A percentile compares a stretch with the other conserved stretches of the same genome.
phyloP scores from a whole-genome alignment of 352 stramenopile species.

The Halophytophthora batemanensis region DNA sequence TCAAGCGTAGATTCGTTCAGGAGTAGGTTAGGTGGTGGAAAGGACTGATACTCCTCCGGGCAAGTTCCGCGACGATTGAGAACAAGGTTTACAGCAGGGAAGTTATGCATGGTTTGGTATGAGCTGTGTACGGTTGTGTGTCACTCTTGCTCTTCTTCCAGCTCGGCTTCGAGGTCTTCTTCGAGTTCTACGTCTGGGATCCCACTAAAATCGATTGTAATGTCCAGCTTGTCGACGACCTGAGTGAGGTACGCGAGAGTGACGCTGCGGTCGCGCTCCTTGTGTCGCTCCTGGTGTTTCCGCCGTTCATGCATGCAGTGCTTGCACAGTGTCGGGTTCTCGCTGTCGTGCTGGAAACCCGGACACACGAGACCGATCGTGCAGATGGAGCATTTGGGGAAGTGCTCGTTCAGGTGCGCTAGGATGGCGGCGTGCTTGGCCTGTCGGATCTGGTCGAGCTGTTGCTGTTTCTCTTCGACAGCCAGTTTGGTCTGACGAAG shows the following conservation, averaged over 20 bases:
- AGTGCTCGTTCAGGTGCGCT: constrained; percentile 47
- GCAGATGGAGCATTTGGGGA: constrained; percentile 67
- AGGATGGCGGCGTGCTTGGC: constrained; percentile 43
- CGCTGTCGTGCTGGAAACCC: constrained; percentile 62
- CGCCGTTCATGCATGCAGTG: constrained; percentile 74
- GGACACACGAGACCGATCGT: constrained; percentile 61
- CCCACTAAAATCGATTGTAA: constrained; percentile 47
- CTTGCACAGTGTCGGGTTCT: constrained; percentile 70
- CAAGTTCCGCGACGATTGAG: too few species aligned
- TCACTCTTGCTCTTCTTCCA: constrained; percentile 28
- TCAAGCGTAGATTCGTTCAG: constrained; percentile 11
- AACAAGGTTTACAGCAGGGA: background rate
- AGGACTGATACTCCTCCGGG: too few species aligned
- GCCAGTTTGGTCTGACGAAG: constrained; percentile 47
- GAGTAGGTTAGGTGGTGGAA: constrained; percentile 5
- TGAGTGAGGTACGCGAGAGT: constrained; percentile 51
- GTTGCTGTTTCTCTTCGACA: constrained; percentile 31
- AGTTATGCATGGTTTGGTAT: background rate
- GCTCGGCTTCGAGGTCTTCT: constrained; percentile 48
- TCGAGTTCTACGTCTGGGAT: constrained; percentile 60
- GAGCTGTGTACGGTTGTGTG: background rate
- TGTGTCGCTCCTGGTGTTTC: constrained; percentile 58
- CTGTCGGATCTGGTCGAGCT: constrained; percentile 44
- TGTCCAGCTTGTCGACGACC: constrained; percentile 47
- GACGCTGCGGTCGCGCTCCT: constrained; percentile 26